Base-by-base conservation (phyloP, 208 protist species). In the Acanthamoeba triangularis region DNA sequence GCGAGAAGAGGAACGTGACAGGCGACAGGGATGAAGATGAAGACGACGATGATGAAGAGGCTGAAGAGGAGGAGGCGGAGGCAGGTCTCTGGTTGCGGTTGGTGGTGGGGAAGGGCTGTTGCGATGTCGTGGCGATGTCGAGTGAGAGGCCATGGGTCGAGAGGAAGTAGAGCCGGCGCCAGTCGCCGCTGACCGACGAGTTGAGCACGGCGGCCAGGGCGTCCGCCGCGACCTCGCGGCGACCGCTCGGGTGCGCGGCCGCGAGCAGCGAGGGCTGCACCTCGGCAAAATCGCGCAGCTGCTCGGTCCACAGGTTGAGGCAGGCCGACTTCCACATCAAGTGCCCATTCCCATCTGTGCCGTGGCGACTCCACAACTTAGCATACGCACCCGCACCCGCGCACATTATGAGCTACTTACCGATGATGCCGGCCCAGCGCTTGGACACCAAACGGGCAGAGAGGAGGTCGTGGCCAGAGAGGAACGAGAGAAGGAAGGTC, bases 261-360 rank as follows among this genome's bases (percentile, higher is more conserved):
- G 44, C 23, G n/a, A 85, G 44, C 41, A 85, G 44, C 6, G 35
- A 47, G 44, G 76, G 76, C 41, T 85, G 76, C 23, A 56, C 44
- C 25, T 56, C 76, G n/a, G 80, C 80, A 5, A 88, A 28, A 25
- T 33, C 41, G 80, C 37, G 13, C 6, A 88, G 80, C 80, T 88
- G 80, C 5, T 13, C 25, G 11, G 25, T 56, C 80, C 80, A 88
- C 5, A 63, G n/a, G 7, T 23, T 25, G 8, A 88, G 30, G 28
- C 80, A 88, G 25, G 80, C 80, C 10, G 49, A 63, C 80, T 88
- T 88, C 80, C 80, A 88, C 80, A 88, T 47, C 25, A 56, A 37
- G 33, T 63, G 47, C 33, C 41, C 44, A 23, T 30, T 44, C 30
- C 14, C 37, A 6, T 84, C 74, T 84, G 44, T 49, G 41, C 5